Evolutionary conservation across 2,329 filamentous ascomycete genomes (phyloP), one percentile per base, ranked within the genome.

Genomic region (Paecilomyces variotii): DNA sequence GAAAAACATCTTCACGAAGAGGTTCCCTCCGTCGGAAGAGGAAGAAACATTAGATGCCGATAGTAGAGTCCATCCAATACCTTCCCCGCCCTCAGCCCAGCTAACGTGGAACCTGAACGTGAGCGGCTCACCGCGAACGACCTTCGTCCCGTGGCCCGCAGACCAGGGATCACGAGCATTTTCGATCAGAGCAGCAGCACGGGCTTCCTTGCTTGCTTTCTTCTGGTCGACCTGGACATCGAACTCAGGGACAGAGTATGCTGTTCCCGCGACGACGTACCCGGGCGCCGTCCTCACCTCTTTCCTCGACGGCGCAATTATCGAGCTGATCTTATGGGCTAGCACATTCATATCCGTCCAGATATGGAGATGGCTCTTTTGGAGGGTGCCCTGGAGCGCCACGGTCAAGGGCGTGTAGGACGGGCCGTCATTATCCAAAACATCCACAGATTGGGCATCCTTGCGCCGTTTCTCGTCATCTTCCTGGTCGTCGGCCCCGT

Each of bases 331-430:
- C 35, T 70, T 79, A 62, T 93, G 94, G 65, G 97, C 81, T 57
- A 97, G 80, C 61, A 97, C 86, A 72, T 97, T 97, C 73, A 97
- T 82, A 69, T 90, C 86, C 4, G 91, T 93, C 69, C 88, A 89
- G 65, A 99, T 85, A 76, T 97, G 94, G 67, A 99, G 80, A 74
- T 97, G 94, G 72, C 87, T 91, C 55, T 87, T 80, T 76, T 99
- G 92, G 24, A 97, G 81, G 0, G 90, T 96, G 1, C 94, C 94
- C 11, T 92, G 88, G 19, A 99, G 78, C 2, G 92, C 92, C 63
- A 99, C 90, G 5, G 95, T 88, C 39, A 96, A 81, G 0, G 93
- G 92, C 12, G 93, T 89, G 74, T 75, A 76, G 5, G 72, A 65
- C 6, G 68, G 70, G 0, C 70, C 72, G 52, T 71, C 64, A 55